Evolutionary conservation across 2,329 filamentous ascomycete genomes (phyloP).

Genomic region (Botrytis fabae): DNA sequence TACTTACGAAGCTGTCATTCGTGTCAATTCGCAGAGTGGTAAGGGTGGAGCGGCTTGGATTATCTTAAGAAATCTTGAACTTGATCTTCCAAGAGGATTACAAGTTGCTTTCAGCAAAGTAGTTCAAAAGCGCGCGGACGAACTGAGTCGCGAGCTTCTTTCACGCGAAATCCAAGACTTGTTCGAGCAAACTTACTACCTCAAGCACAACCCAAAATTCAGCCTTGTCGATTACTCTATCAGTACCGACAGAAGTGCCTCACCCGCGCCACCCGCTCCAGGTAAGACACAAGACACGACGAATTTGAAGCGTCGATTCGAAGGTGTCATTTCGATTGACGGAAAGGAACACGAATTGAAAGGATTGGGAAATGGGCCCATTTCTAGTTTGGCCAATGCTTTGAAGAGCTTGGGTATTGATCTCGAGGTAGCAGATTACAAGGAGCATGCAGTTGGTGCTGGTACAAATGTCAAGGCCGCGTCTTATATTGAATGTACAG

Average conservation of each 20-base stretch:
- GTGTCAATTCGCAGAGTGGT: slow-evolving; percentile 94
- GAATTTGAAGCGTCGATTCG: slow-evolving; percentile 79
- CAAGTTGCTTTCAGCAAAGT: slow-evolving; percentile 83
- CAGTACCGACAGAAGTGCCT: slow-evolving; percentile 74
- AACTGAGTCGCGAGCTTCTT: slow-evolving; percentile 78
- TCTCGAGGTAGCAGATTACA: slow-evolving; percentile 90
- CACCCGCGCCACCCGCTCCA: slow-evolving; percentile 65
- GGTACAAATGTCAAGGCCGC: slow-evolving; percentile 88
- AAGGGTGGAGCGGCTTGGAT: slow-evolving; percentile 96
- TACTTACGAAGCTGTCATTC: slow-evolving; percentile 97
- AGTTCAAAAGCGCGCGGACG: slow-evolving; percentile 80
- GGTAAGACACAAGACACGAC: slow-evolving; percentile 75
- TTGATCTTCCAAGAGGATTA: slow-evolving; percentile 88
- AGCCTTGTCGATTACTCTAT: slow-evolving; percentile 90
- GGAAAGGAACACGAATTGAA: slow-evolving; percentile 74
- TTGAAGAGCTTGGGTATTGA: slow-evolving; percentile 77
- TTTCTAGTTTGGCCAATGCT: slow-evolving; percentile 84
- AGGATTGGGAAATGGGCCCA: slow-evolving; percentile 84
- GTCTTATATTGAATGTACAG: slow-evolving; percentile 87
- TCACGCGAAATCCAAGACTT: slow-evolving; percentile 80
- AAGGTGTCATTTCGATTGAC: slow-evolving; percentile 81
- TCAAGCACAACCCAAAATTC: slow-evolving; percentile 82
- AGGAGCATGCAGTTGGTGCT: slow-evolving; percentile 87
- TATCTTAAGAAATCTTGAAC: slow-evolving; percentile 81
- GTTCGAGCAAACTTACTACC: slow-evolving; percentile 87